Evolutionary conservation across 495 filamentous ascomycete species (phyloP).

Genomic region (Penicillium manginii): DNA sequence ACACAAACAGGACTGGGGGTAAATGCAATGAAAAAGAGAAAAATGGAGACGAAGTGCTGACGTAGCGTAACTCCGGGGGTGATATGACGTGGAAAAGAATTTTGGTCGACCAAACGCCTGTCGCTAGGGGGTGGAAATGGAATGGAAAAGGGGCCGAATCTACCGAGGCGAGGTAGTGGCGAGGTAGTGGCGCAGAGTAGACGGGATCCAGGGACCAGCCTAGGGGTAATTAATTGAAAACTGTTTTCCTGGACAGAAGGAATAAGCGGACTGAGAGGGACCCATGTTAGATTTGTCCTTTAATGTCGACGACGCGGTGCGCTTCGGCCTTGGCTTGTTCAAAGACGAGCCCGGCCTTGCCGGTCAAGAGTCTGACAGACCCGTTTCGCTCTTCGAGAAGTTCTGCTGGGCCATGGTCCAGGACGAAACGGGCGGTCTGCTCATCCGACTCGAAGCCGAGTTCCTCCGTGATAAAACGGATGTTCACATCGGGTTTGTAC

Average conservation of each 20-base stretch:
- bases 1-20: neutral
- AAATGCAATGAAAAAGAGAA: neutral
- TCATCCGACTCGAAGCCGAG: slow-evolving; percentile 93
- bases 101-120: slow-evolving; percentile 5
- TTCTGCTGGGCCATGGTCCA: slow-evolving; percentile 71
- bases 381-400: slow-evolving; percentile 79
- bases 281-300: slow-evolving; percentile 82
- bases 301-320: slow-evolving; percentile 89
- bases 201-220: slow-evolving; percentile 7
- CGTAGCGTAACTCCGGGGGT: neutral
- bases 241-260: slow-evolving; percentile 2
- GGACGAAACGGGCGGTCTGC: slow-evolving; percentile 86
- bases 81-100: neutral
- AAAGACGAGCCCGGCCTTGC: slow-evolving; percentile 73
- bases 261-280: slow-evolving; percentile 1
- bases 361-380: slow-evolving; percentile 71
- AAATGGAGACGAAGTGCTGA: neutral
- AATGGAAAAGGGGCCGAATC: neutral
- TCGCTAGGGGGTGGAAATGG: neutral
- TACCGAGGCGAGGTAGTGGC: neutral
- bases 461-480: slow-evolving; percentile 93
- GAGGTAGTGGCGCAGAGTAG: neutral
- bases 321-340: slow-evolving; percentile 71
- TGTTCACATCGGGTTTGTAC: slow-evolving; percentile 85
- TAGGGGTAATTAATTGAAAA: slow-evolving; percentile 8